Conservation (phyloP, 176 grass and related monocot genomes). For the Lolium rigidum region DNA sequence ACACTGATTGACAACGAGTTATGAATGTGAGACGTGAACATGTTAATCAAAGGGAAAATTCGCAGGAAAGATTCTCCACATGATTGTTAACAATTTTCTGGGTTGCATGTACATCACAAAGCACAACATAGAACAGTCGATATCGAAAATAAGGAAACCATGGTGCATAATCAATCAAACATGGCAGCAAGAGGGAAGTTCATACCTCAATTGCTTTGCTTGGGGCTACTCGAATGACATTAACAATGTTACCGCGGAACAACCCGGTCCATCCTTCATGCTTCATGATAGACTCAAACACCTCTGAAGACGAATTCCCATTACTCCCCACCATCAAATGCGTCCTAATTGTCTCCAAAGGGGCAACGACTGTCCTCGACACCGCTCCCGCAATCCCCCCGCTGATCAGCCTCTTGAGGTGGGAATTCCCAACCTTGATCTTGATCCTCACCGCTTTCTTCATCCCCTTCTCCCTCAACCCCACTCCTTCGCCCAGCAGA, state of each 20-base stretch:
- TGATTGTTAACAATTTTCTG: neutral
- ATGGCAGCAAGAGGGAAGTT: neutral
- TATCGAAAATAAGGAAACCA: neutral
- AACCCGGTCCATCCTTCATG: constrained; percentile 85
- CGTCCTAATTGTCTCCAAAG: constrained; percentile 84
- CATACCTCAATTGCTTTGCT: constrained; percentile 96
- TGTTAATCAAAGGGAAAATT: neutral
- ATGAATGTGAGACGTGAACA: neutral
- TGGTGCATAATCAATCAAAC: neutral
- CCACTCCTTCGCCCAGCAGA: constrained; percentile 6
- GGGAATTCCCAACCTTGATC: constrained; percentile 68
- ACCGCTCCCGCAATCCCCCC: constrained; percentile 73
- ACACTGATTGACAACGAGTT: neutral
- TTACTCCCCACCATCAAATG: constrained; percentile 96
- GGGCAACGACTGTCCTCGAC: constrained; percentile 76
- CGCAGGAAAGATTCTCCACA: neutral
- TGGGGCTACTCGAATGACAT: constrained; percentile 84
- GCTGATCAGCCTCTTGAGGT: constrained; percentile 78
- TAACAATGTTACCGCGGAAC: constrained; percentile 90
- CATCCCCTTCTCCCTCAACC: constrained; percentile 51
- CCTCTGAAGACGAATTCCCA: constrained; percentile 65
- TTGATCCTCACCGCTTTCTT: constrained; percentile 48
- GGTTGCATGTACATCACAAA: neutral
- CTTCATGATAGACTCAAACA: constrained; percentile 77
- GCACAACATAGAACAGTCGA: neutral